Base-by-base conservation (phyloP, 2,329 filamentous ascomycete genomes). In the Metarhizium sp. region DNA sequence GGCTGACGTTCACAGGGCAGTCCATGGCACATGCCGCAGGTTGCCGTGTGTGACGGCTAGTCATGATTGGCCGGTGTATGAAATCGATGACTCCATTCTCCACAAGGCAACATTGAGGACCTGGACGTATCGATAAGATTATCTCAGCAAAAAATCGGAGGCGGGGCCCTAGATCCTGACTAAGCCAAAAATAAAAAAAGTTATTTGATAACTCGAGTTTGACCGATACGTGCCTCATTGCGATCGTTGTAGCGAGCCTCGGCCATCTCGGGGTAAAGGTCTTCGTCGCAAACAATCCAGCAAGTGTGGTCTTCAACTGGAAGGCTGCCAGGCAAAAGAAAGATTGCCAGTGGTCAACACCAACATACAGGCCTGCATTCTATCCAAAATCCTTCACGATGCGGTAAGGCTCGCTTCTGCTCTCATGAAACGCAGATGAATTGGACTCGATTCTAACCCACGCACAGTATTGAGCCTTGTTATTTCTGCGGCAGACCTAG, bases 401-500 rank as follows among this genome's bases (percentile, higher is more conserved):
- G 50, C 50, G 50, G 50, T 52, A 52, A 29, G 50, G 14, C 14
- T 43, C 16, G 34, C 38, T 16, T 52, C 20, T 18, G 16, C 36
- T 18, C 5, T n/a, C 6, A 18, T 8, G 16, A 13, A 42, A 3
- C 36, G 11, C 38, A 6, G 6, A 20, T 5, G 6, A 20, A 45
- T 20, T 20, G 42, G 3, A 10, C 16, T 20, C 42, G 7, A 45
- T 45, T 18, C 42, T 45, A 20, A 45, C 42, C 6, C 18, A 16
- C 16, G 45, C 13, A 11, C 45, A 48, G 45, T 29, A 30, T 75
- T 65, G 73, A 75, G 60, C 70, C 71, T 48, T 76, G 73, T 63
- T 75, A 71, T 61, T 76, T 75, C 57, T 76, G 73, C 67, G 71
- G 71, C 63, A 70, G 76, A 61, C 76, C 77, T 62, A 72, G 76